Base-by-base conservation (phyloP, 768 basidiomycete species). In the Mrakia blollopis region DNA sequence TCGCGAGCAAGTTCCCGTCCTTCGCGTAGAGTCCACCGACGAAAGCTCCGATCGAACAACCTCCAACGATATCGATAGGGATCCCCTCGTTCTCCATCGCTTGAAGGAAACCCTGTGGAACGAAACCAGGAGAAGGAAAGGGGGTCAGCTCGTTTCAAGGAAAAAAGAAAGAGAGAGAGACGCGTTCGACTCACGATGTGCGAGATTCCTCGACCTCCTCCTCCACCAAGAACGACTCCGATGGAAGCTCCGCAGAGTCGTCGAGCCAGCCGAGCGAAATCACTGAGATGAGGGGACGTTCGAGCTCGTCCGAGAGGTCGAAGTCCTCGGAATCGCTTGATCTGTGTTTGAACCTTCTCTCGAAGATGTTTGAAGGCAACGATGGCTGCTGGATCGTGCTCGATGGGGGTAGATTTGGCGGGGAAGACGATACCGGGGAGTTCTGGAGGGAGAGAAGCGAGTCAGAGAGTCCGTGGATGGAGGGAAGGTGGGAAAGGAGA, bases 171-270 rank as follows among this genome's bases (percentile, higher is more conserved):
- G 18, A 32, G 63, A 39, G 30, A 32, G 18, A 37, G 57, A 65
- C 8, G 21, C 63, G 37, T 16, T 25, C 28, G 30, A 80, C 86
- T 71, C 79, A 89, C 88, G 63, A 92, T 83, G 82, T 92, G 91
- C 0, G 90, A 88, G 62, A 91, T 86, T n/a, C 91, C 97, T 60
- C 97, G 88, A 23, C 95, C 97, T 25, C 97, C 97, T n/a, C 97
- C 97, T 9, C 97, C 97, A 28, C 97, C 97, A 2, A 99, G 87
- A 10, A 98, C 94, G 62, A 99, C 85, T 0, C 95, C 97, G 77
- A 98, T 91, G 11, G 92, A 93, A 80, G 90, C 92, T 21, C 95
- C 97, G 81, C 94, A 97, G 52, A 98, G 88, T 70, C 94, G 85
- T 75, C 97, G 86, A 2, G 97, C 97, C 54, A 99, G 85, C 30